phyloP scores from a whole-genome alignment of 2,329 filamentous ascomycete species.

The Chaetomium globosum region DNA sequence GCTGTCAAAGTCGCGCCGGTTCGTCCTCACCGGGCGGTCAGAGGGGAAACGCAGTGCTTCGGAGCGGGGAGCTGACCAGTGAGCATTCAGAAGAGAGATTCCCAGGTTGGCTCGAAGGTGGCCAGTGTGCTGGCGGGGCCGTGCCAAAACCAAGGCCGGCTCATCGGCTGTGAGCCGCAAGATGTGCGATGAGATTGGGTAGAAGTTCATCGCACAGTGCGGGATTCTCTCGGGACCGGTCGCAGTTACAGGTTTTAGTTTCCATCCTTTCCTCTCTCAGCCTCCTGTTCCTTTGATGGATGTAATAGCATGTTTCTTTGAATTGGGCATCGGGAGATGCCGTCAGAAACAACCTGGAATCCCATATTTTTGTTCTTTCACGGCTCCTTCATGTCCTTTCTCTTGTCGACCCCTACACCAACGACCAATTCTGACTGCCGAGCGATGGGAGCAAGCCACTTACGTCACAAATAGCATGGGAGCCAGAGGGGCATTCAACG shows the following conservation, averaged over 20 bases:
- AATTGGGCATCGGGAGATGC: neutral
- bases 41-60: neutral
- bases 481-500: neutral
- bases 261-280: neutral
- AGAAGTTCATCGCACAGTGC: slow-evolving; percentile 8
- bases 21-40: neutral
- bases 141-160: slow-evolving; percentile 4
- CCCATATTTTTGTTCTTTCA: neutral
- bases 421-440: neutral
- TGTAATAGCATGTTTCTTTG: neutral
- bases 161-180: slow-evolving; percentile 9
- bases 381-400: slow-evolving; percentile 1
- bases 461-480: slow-evolving; percentile 11
- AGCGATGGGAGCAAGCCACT: slow-evolving; percentile 2
- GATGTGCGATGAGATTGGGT: slow-evolving; percentile 13
- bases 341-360: neutral
- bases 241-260: neutral
- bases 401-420: neutral
- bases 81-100: slow-evolving; percentile 4
- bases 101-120: neutral
- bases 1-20: slow-evolving; percentile 7
- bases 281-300: neutral
- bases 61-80: slow-evolving; percentile 1
- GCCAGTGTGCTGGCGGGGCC: slow-evolving; percentile 1
- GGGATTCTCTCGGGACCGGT: neutral